These are phyloP conservation scores for Oryza rufipogon DNA, from an alignment of 176 grass and related monocot genomes.

Conservation along the genomic window DNA sequence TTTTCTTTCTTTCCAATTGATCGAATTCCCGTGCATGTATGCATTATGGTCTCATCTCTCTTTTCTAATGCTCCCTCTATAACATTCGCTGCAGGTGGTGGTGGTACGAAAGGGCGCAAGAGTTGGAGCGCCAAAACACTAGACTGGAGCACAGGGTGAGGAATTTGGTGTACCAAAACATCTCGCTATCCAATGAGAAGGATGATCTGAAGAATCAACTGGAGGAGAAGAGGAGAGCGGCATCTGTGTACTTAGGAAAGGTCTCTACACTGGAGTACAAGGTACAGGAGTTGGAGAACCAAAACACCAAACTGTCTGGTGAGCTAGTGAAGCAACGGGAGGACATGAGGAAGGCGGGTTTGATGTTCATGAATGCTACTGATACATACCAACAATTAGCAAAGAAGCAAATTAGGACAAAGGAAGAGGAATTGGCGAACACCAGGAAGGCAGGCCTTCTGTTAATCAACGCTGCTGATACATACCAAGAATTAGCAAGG, in stretches of 20 bases:
- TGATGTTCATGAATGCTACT: constrained; percentile 1
- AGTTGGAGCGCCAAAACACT: too few relatives aligned
- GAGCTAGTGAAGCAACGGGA: constrained; percentile 4
- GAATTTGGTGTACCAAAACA: too few relatives aligned
- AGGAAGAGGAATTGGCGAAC: neutral
- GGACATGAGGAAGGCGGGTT: neutral
- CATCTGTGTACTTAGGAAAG: too few relatives aligned
- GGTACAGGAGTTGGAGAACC: too few relatives aligned
- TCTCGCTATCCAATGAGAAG: too few relatives aligned
- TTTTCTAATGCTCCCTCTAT: neutral
- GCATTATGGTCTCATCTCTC: neutral
- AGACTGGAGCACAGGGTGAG: too few relatives aligned
- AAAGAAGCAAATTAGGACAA: constrained; percentile 8
- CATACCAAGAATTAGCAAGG: constrained; percentile 15
- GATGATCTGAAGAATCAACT: too few relatives aligned
- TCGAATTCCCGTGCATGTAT: neutral
- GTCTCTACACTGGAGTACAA: too few relatives aligned
- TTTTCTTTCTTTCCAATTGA: neutral
- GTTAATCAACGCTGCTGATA: neutral
- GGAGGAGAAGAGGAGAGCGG: too few relatives aligned
- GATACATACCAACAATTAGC: constrained; percentile 8
- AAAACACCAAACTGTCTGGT: neutral
- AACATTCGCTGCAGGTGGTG: neutral
- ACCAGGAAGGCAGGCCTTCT: constrained; percentile 13
- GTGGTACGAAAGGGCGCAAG: too few relatives aligned